Conservation (phyloP, 345 rosid species). For the Clarkia xantiana region DNA sequence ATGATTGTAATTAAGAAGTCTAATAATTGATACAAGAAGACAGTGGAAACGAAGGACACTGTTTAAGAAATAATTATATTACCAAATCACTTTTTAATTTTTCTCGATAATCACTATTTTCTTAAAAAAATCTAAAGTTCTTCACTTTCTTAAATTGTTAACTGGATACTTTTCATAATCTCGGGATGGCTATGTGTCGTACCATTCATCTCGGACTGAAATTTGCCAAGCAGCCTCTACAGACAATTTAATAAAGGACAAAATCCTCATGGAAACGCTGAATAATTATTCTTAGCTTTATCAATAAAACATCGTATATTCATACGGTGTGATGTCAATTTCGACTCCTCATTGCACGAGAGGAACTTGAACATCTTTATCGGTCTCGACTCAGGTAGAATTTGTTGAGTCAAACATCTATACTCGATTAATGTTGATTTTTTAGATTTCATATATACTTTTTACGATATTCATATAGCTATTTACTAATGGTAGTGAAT, state of each 20-base stretch:
- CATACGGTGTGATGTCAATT: slow-evolving; percentile 88
- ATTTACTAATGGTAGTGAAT: too few species aligned
- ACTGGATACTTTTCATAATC: background rate
- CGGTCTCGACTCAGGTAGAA: slow-evolving; percentile 92
- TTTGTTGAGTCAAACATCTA: slow-evolving; percentile 78
- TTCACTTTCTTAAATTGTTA: too few species aligned
- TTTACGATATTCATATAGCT: too few species aligned
- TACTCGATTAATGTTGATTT: too few species aligned
- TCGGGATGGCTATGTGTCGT: slow-evolving; percentile 96
- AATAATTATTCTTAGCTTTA: slow-evolving; percentile 71
- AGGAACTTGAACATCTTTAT: slow-evolving; percentile 71
- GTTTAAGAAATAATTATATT: too few species aligned
- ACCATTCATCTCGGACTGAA: slow-evolving; percentile 90
- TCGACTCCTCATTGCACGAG: slow-evolving; percentile 56
- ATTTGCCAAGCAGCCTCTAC: slow-evolving; percentile 62
- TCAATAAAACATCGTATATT: slow-evolving; percentile 45
- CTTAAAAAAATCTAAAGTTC: too few species aligned
- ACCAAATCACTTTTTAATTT: too few species aligned
- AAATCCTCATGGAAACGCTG: slow-evolving; percentile 74
- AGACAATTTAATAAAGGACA: slow-evolving; percentile 70
- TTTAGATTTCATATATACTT: too few species aligned
- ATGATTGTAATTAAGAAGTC: too few species aligned
- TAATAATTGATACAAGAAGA: too few species aligned
- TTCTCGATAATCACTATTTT: too few species aligned
- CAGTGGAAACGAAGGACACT: too few species aligned